Percentiles rank a stretch among this genome's conserved stretches.
phyloP scores from a whole-genome alignment of 2,329 filamentous ascomycete genomes.

The Aschersonia sp. region DNA sequence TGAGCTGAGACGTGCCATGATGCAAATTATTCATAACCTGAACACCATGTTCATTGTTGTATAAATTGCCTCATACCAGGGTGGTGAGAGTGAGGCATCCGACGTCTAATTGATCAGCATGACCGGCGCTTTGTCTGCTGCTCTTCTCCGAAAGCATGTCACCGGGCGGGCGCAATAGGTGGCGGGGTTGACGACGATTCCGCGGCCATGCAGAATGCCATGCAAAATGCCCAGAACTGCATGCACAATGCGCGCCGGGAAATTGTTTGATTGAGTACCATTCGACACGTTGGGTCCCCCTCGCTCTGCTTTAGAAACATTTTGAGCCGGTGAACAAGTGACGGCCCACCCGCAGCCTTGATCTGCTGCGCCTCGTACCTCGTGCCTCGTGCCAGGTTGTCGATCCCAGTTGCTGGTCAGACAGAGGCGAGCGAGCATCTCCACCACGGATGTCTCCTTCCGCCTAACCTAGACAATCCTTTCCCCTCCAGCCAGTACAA shows the following conservation, averaged over 20 bases:
- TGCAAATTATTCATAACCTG: too few species aligned
- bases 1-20: too few species aligned
- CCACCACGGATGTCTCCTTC: background rate
- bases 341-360: background rate
- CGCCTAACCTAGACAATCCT: background rate
- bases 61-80: too few species aligned
- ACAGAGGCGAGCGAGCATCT: background rate
- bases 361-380: conserved; percentile 1
- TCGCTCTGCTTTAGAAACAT: background rate
- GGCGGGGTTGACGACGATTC: background rate
- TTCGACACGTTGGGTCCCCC: too few species aligned
- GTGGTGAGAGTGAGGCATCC: too few species aligned
- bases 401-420: background rate
- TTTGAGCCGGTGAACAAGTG: background rate
- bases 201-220: too few species aligned
- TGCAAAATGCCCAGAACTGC: background rate
- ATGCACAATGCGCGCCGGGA: too few species aligned
- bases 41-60: too few species aligned
- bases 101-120: too few species aligned
- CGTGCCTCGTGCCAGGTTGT: background rate
- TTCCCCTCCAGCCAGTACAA: background rate
- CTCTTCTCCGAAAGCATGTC: background rate
- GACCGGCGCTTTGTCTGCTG: too few species aligned
- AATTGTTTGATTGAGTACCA: too few species aligned
- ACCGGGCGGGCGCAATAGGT: background rate